These are phyloP conservation scores for Camellia lanceoleosa DNA, from an alignment of 148 eudicot species.

Conservation along the genomic window DNA sequence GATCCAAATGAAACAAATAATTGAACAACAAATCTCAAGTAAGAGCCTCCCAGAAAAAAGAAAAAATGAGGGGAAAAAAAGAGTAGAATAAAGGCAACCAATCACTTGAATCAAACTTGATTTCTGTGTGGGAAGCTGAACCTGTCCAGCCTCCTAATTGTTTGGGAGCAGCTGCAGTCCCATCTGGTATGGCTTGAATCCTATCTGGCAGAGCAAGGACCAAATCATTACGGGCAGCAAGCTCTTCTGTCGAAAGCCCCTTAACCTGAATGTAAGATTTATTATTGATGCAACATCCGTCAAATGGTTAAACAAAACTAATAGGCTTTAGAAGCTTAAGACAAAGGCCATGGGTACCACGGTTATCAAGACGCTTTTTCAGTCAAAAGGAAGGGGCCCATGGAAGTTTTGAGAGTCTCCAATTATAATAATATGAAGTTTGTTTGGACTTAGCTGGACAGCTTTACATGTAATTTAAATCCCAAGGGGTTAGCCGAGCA, in stretches of 20 bases:
- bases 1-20: slow-evolving; percentile 14
- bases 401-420: background rate
- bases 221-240: slow-evolving; percentile 82
- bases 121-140: slow-evolving; percentile 77
- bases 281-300: background rate
- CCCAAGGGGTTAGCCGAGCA: too few species aligned
- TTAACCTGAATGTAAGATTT: slow-evolving; percentile 59
- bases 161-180: slow-evolving; percentile 70
- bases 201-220: slow-evolving; percentile 89
- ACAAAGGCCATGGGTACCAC: too few species aligned
- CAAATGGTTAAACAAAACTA: background rate
- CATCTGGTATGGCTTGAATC: slow-evolving; percentile 93
- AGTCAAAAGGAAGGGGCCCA: background rate
- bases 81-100: slow-evolving; percentile 2
- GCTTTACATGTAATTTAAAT: too few species aligned
- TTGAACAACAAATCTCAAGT: background rate
- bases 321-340: too few species aligned
- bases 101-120: slow-evolving; percentile 93
- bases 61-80: background rate
- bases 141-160: slow-evolving; percentile 82
- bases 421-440: too few species aligned
- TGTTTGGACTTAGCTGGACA: too few species aligned
- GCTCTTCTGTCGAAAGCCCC: slow-evolving; percentile 88
- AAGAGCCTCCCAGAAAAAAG: background rate
- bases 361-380: too few species aligned